Base-by-base conservation (phyloP, 495 filamentous ascomycete species). In the Tuber magnatum region DNA sequence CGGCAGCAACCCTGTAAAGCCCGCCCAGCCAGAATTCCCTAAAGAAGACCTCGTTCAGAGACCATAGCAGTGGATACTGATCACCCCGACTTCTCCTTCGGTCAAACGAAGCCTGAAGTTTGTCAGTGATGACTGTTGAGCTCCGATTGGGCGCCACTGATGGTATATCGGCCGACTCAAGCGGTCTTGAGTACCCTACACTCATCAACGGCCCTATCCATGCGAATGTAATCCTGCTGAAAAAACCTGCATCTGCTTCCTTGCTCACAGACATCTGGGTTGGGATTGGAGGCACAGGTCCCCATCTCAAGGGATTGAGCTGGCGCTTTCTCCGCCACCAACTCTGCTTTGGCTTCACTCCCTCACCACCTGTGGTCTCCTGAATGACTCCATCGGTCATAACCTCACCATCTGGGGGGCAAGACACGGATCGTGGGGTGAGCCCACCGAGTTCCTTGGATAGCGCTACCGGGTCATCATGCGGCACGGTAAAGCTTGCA, bases 151-250 rank as follows among this genome's bases (percentile, higher is more conserved):
- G 94, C 77, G 97, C 97, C 70, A 97, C 91, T 1, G 85, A 86
- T 90, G 94, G 97, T 74, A 98, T 89, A 81, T 98, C 94, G 81
- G 91, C 91, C 48, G 90, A 84, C 78, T 97, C 92, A 10, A 98
- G 87, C 20, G 90, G 89, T 16, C 94, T 90, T 80, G 93, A 88
- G 83, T 97, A 98, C 28, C 94, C 94, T 70, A 86, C 89, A 77
- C 74, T 84, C 91, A 93, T 93, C 71, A 93, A 73, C 0, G 90
- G 88, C 2, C 87, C 86, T 83, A 92, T 88, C 91, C 91, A 93
- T 78, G 88, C 85, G 78, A 92, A 92, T 4, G 87, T 88, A 48
- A 91, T 78, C 72, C 80, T 80, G 81, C 87, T 91, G 74, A 90
- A 87, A 79, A 91, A 88, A 12, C 86, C 81, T 0, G 91, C 91